Evolutionary conservation across 345 rosid species (phyloP).

Genomic region (Arabis alpina): DNA sequence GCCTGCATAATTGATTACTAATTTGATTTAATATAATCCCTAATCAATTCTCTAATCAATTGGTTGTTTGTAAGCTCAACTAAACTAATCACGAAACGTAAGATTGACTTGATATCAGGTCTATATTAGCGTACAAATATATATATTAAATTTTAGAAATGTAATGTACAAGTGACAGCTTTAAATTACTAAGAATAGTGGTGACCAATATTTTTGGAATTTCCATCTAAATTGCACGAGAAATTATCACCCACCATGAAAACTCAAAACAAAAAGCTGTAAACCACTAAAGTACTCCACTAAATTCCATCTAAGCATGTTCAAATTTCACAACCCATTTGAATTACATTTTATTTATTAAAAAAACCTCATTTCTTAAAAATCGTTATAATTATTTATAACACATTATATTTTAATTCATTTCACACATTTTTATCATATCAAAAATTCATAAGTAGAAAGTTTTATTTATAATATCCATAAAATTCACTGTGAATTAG

Average conservation of each 20-base stretch:
- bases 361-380: no score
- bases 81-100: constrained; percentile 18
- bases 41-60: constrained; percentile 27
- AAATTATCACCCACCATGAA: constrained; percentile 18
- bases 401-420: no score
- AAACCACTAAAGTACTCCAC: constrained; percentile 25
- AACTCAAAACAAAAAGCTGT: constrained; percentile 35
- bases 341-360: background rate
- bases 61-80: constrained; percentile 7
- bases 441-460: no score
- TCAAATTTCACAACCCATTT: background rate
- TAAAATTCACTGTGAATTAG: no score
- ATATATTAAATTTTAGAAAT: background rate
- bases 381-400: no score
- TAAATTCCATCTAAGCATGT: background rate
- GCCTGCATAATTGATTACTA: constrained; percentile 39
- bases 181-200: constrained; percentile 17
- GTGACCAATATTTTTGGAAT: constrained; percentile 29
- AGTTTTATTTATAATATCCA: no score
- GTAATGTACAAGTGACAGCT: constrained; percentile 22
- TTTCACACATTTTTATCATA: no score
- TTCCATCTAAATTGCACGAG: constrained; percentile 1
- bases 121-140: background rate
- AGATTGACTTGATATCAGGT: constrained; percentile 15
- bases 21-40: constrained; percentile 3